phyloP scores from a whole-genome alignment of 768 basidiomycete genomes.

The Tricholoma terreum region DNA sequence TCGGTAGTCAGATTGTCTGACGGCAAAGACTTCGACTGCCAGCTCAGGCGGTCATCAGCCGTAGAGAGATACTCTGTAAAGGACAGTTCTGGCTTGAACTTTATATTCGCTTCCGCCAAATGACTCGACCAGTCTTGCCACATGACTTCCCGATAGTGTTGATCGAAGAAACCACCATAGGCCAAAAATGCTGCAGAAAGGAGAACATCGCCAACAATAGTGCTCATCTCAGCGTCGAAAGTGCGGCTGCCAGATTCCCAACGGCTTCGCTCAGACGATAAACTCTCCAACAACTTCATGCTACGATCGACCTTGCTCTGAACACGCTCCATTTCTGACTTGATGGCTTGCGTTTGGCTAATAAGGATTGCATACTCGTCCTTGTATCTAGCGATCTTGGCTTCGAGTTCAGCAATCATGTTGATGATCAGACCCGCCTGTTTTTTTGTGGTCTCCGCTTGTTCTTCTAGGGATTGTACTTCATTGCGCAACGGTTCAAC shows the following conservation, averaged over 20 bases:
- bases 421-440: conserved; percentile 87
- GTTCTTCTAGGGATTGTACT: conserved; percentile 87
- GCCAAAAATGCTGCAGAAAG: conserved; percentile 96
- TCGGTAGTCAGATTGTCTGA: conserved; percentile 95
- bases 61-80: conserved; percentile 96
- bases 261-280: conserved; percentile 90
- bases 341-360: conserved; percentile 96
- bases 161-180: conserved; percentile 98
- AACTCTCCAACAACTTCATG: conserved; percentile 89
- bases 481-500: conserved; percentile 96
- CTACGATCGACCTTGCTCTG: conserved; percentile 96
- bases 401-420: conserved; percentile 90
- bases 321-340: conserved; percentile 95
- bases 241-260: conserved; percentile 96
- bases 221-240: conserved; percentile 98
- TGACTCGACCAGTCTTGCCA: conserved; percentile 95
- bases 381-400: conserved; percentile 92
- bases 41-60: conserved; percentile 90
- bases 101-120: conserved; percentile 83
- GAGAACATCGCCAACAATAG: conserved; percentile 95
- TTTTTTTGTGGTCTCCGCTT: conserved; percentile 93
- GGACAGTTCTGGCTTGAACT: conserved; percentile 89
- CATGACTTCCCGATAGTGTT: conserved; percentile 95
- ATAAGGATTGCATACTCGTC: conserved; percentile 96
- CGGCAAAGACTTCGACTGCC: conserved; percentile 96